Evolutionary conservation across 805 yeast species (phyloP), one percentile per base, ranked within the genome.

Genomic region (Candida ponderosae): DNA sequence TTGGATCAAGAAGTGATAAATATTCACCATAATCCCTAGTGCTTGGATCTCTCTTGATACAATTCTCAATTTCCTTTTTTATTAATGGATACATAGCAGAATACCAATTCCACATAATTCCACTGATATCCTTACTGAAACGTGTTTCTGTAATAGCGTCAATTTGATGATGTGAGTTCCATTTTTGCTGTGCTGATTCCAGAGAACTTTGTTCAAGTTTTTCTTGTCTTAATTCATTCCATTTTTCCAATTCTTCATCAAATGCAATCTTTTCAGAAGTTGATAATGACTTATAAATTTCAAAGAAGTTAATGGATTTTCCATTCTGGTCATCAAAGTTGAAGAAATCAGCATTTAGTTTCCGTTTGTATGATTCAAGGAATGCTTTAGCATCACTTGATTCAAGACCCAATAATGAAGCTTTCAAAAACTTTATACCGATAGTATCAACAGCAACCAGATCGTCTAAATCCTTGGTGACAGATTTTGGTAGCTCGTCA

Each of bases 21-120:
- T 76, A 88, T 4, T 96, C 95, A 0, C 89, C 95, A 59, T 84
- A 83, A n/a, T n/a, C n/a, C n/a, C n/a, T n/a, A n/a, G n/a, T n/a
- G n/a, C n/a, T n/a, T n/a, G n/a, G n/a, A 15, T 55, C 41, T 3
- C 79, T 60, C 26, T 66, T 61, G 38, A 70, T 57, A 51, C 89
- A 76, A 16, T 70, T 65, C 29, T 63, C 63, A 10, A 77, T 70
- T 56, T 87, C 97, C 43, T 75, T 74, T 43, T 75, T 63, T 13
- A 93, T 71, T 36, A 78, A 62, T 0, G 95, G 93, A 23, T 78
- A 58, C 72, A 89, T 68, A 33, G 75, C 78, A 37, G 70, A 69
- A 46, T 81, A 81, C 98, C 98, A 93, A 41, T 75, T 74, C 75
- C 87, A 93, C 29, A 93, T 62, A 46, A 79, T 78, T 1, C 78